Evolutionary conservation across 768 basidiomycete genomes (phyloP), one percentile per base, ranked within the genome.

Genomic region (Tricholoma saponaceum): DNA sequence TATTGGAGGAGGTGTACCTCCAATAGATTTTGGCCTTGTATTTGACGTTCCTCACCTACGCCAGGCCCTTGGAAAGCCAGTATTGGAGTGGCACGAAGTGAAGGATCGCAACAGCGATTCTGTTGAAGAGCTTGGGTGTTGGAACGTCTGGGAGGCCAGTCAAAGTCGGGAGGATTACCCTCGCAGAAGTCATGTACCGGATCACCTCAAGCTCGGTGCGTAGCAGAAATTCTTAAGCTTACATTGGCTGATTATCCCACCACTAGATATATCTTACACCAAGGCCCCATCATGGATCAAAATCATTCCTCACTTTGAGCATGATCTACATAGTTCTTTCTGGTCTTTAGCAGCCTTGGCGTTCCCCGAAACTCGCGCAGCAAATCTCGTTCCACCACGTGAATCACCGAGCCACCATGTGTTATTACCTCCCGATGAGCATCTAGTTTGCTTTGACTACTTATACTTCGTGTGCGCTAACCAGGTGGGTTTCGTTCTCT

Each of bases 81-180:
- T 88, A 12, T 64, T 87, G 4, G 85, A 88, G 68, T 88, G 85
- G 85, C 74, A 79, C 44, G 78, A 87, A 58, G 77, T 88, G 47
- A 87, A 87, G 65, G 71, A 80, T 56, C 64, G 66, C 13, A 70
- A 68, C 33, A 79, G 76, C 54, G 58, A 69, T 6, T 62, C 66
- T 23, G 18, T 75, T 8, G 80, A 83, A 33, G 77, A 79, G n/a
- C 58, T 83, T 18, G 82, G 82, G n/a, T 83, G 82, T 61, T 83
- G 82, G 82, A 80, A 78, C 61, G 66, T 72, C 2, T 83, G 81
- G 81, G 73, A 79, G 65, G 69, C 73, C 47, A 74, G 78, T 3
- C 77, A 82, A 61, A 62, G 72, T 22, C 64, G 67, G 1, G 77
- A 78, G 35, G 56, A 67, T 10, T 62, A 58, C 50, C 76, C 81